Conservation (phyloP, 2,329 filamentous ascomycete species). For the Helotiales sp. region DNA sequence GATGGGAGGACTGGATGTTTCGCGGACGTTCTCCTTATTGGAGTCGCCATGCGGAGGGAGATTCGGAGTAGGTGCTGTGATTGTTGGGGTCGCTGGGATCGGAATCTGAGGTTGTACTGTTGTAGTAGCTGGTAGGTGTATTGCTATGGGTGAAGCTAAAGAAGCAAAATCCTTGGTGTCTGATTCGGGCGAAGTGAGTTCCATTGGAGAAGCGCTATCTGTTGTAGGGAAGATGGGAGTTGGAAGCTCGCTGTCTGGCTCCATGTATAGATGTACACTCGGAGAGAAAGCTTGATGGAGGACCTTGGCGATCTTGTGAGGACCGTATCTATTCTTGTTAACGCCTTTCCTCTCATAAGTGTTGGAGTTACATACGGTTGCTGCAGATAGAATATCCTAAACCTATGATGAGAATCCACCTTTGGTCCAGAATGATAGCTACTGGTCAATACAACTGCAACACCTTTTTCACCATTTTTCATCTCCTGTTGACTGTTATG, state of each 20-base stretch:
- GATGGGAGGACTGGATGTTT: not conserved
- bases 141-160: not conserved
- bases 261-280: not conserved
- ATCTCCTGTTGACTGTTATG: constrained; percentile 6
- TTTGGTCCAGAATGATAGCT: constrained; percentile 23
- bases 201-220: not conserved
- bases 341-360: too few relatives aligned
- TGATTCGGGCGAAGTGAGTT: not conserved
- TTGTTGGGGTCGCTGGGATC: not conserved
- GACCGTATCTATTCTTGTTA: constrained; percentile 27
- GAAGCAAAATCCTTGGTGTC: not conserved
- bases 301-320: constrained; percentile 31
- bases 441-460: constrained; percentile 29
- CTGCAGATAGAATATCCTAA: constrained; percentile 30
- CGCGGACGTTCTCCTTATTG: not conserved
- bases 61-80: not conserved
- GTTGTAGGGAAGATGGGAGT: not conserved
- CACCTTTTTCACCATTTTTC: constrained; percentile 12
- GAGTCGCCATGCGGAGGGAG: not conserved
- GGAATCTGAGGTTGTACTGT: not conserved
- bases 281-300: constrained; percentile 26
- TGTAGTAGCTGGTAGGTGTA: not conserved
- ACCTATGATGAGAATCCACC: constrained; percentile 22
- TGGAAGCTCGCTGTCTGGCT: not conserved
- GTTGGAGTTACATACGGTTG: constrained; percentile 35